Evolutionary conservation across 257 asterid species (phyloP).

Genomic region (Paulownia fortunei): DNA sequence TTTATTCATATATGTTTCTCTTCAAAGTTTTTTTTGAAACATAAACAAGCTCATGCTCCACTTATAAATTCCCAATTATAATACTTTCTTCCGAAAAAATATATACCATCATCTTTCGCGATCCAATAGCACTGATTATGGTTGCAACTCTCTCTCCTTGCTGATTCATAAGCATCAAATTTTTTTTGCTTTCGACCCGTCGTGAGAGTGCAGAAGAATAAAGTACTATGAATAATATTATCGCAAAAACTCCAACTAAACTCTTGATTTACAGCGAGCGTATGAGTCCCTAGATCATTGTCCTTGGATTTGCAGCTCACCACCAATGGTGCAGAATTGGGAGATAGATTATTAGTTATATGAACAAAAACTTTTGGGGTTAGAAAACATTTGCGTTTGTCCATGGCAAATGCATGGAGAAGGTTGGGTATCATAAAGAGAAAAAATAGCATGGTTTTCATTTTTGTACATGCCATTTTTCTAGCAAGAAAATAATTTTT

Average conservation of each 20-base stretch:
- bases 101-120: not conserved
- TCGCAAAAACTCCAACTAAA: not conserved
- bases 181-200: not conserved
- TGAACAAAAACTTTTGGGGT: not conserved
- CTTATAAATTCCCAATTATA: not conserved
- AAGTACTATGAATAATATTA: not conserved
- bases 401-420: not conserved
- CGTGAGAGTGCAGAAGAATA: not conserved
- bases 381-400: not conserved
- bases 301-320: not conserved
- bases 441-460: no score
- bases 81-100: not conserved
- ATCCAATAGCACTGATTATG: not conserved
- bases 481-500: no score
- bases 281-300: not conserved
- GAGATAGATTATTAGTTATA: not conserved
- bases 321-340: not conserved
- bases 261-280: not conserved
- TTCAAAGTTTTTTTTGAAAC: no score
- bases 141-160: not conserved
- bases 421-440: not conserved
- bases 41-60: no score
- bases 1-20: no score
- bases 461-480: no score
- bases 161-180: not conserved